These are phyloP conservation scores for Delphinella strobiligena DNA, from an alignment of 2,329 filamentous ascomycete genomes.

Conservation along the genomic window DNA sequence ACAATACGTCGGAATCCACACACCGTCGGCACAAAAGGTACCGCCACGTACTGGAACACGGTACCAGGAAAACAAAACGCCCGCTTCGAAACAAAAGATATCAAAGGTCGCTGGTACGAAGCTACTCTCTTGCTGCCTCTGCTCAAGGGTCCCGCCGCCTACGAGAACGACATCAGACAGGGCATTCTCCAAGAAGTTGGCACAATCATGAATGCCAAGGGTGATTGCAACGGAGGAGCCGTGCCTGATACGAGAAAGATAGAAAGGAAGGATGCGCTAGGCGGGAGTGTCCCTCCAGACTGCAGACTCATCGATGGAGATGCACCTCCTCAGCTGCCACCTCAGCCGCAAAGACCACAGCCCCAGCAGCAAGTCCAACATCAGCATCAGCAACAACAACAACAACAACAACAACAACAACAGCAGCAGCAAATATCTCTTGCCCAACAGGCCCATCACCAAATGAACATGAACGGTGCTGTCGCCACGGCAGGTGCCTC, in stretches of 20 bases:
- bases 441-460: constrained; percentile 7
- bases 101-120: constrained; percentile 52
- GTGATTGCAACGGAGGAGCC: constrained; percentile 18
- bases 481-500: not conserved
- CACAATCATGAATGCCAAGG: constrained; percentile 23
- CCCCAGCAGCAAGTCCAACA: not conserved
- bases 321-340: constrained; percentile 17
- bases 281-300: constrained; percentile 25
- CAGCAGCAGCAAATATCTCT: constrained; percentile 6
- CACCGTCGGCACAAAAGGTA: constrained; percentile 25
- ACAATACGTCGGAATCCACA: constrained; percentile 35
- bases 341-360: not conserved
- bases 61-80: constrained; percentile 14
- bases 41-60: constrained; percentile 32
- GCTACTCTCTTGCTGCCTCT: constrained; percentile 37
- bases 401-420: constrained; percentile 8
- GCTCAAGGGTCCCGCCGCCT: constrained; percentile 14
- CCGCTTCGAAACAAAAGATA: constrained; percentile 31
- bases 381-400: constrained; percentile 4
- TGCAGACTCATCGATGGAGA: constrained; percentile 28
- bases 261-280: constrained; percentile 27
- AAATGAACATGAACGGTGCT: not conserved
- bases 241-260: constrained; percentile 8
- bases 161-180: constrained; percentile 14
- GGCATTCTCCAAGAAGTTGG: constrained; percentile 23